Conservation (phyloP, 306 rosid species). For the Pterocarpus macrocarpus region DNA sequence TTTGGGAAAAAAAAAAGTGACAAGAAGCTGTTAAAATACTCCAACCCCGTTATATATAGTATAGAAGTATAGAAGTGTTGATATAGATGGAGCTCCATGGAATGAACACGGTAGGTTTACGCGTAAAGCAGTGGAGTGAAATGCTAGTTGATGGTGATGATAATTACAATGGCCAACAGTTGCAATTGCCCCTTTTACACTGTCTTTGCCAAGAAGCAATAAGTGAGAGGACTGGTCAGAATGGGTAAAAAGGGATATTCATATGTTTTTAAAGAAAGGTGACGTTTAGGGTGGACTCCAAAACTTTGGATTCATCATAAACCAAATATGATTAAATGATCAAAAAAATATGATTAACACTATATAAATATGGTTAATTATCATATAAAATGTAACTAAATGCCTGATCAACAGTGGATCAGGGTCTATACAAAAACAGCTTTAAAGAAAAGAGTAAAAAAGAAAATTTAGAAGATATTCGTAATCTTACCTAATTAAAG, state of each 20-base stretch:
- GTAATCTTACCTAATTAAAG: not conserved
- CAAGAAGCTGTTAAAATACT: no score
- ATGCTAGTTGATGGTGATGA: constrained; percentile 16
- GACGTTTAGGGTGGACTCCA: no score
- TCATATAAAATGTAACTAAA: no score
- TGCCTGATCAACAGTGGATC: no score
- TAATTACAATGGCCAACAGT: constrained; percentile 34
- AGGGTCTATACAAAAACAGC: no score
- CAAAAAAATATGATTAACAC: no score
- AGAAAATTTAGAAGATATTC: not conserved
- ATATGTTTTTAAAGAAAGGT: not conserved
- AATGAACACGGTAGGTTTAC: constrained; percentile 23
- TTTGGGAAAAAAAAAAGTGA: no score
- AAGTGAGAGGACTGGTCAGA: not conserved
- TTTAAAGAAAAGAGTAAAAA: not conserved
- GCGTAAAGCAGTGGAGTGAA: constrained; percentile 43
- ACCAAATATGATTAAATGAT: no score
- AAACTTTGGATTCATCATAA: no score
- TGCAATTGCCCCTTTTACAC: constrained; percentile 1
- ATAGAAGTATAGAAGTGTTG: no score
- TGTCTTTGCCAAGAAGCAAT: constrained; percentile 36
- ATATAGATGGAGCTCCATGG: not conserved
- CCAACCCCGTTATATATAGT: no score
- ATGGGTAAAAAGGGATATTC: not conserved
- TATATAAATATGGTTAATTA: no score